These are phyloP conservation scores for Sporothrix pseudoabietina DNA, from an alignment of 2,329 filamentous ascomycete genomes.

Conservation along the genomic window DNA sequence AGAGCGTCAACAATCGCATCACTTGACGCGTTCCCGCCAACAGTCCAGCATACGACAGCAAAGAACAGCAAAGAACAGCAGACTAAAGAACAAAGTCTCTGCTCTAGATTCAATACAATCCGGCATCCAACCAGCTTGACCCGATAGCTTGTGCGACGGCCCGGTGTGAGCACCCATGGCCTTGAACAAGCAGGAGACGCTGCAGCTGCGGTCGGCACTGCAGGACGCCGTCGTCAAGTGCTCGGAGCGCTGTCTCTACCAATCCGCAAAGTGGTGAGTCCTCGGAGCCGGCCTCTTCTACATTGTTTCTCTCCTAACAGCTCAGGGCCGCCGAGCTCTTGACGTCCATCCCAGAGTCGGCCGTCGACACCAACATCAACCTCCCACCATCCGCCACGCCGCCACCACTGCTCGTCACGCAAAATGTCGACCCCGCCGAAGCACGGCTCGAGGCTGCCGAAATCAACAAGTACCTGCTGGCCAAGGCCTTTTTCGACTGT, in stretches of 20 bases:
- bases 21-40: not conserved
- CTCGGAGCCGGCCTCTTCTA: slow-evolving; percentile 29
- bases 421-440: slow-evolving; percentile 70
- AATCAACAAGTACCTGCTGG: slow-evolving; percentile 79
- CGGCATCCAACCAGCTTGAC: not conserved
- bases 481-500: slow-evolving; percentile 93
- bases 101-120: not conserved
- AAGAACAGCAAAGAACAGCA: not conserved
- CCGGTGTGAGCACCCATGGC: slow-evolving; percentile 48
- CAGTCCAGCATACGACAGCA: not conserved
- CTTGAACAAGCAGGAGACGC: slow-evolving; percentile 58
- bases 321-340: slow-evolving; percentile 90
- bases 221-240: slow-evolving; percentile 88
- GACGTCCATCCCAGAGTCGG: slow-evolving; percentile 70
- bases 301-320: slow-evolving; percentile 30
- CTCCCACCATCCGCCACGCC: slow-evolving; percentile 36
- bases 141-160: not conserved
- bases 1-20: not conserved
- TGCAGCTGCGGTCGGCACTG: slow-evolving; percentile 71
- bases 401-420: slow-evolving; percentile 49
- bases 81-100: not conserved
- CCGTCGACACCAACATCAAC: slow-evolving; percentile 45
- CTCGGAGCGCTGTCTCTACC: slow-evolving; percentile 92
- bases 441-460: slow-evolving; percentile 76
- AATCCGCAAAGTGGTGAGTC: slow-evolving; percentile 87